Conservation (phyloP, 2,329 filamentous ascomycete species). For the Aspergillus pseudonomiae region DNA sequence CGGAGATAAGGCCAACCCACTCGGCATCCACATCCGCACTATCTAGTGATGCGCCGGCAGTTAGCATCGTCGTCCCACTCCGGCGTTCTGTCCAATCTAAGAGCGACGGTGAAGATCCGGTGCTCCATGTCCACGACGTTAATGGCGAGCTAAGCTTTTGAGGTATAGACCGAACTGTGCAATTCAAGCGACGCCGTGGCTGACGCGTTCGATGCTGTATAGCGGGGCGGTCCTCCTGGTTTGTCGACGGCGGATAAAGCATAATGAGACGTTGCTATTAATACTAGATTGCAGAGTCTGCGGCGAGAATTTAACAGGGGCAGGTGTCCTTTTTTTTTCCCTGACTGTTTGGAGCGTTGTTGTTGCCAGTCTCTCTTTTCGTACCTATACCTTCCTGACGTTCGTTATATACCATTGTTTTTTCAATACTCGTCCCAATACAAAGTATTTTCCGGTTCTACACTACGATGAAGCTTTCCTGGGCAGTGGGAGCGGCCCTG, state of each 20-base stretch:
- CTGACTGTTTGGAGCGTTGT: not conserved
- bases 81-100: not conserved
- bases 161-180: not conserved
- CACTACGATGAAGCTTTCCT: conserved; percentile 22
- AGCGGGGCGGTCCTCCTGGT: conserved; percentile 8
- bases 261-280: conserved; percentile 5
- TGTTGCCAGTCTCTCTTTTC: conserved; percentile 11
- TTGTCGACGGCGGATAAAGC: not conserved
- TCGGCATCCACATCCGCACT: conserved; percentile 5
- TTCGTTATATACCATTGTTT: not conserved
- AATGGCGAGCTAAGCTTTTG: conserved; percentile 3
- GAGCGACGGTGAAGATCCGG: conserved; percentile 1
- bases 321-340: conserved; percentile 2
- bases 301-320: conserved; percentile 1
- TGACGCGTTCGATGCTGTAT: conserved; percentile 15
- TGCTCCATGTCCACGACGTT: not conserved
- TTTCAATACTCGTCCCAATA: not conserved
- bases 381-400: not conserved
- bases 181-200: not conserved
- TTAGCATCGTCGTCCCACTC: conserved; percentile 5
- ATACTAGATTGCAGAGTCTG: not conserved
- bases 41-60: not conserved
- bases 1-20: conserved; percentile 16
- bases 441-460: not conserved
- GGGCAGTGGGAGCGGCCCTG: conserved; percentile 32